Base-by-base conservation (phyloP, 768 basidiomycete genomes). In the Macrolepiota dolichaula region DNA sequence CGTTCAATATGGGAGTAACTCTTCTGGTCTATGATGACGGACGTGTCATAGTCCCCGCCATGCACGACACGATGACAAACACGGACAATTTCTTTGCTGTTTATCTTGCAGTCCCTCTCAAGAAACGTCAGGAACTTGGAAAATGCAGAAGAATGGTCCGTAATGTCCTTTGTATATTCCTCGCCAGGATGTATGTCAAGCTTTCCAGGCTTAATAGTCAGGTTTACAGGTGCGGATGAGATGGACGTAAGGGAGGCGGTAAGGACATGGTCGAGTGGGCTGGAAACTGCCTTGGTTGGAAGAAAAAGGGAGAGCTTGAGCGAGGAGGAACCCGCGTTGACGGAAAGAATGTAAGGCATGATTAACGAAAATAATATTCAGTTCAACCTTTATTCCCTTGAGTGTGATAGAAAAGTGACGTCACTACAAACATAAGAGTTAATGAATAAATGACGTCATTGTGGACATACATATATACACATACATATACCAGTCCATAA, bases 11-110 rank as follows among this genome's bases (percentile, higher is more conserved):
- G 86, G 60, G 89, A 80, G 68, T 85, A 87, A 36, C 90, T 84
- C 55, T 87, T 79, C 38, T 86, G 76, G 42, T 80, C 84, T 61
- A 97, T 85, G 38, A 84, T 59, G 19, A 93, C 84, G 0, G 92
- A 89, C 29, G 84, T 78, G n/a, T 76, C 75, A 65, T 88, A 91
- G 49, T 86, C 83, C 2, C 94, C 94, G 2, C 95, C 95, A 65
- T 96, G 95, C 1, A 97, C 95, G 46, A 95, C 88, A 38, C 87
- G 83, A 69, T 91, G 89, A 64, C 88, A 87, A n/a, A 89, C 76
- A 61, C 84, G 75, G 5, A 68, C 71, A 62, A 92, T 82, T 4
- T 76, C 65, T 19, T 68, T 66, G 3, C 67, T 65, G 58, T 84
- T 77, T 46, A 86, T 76, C 47, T 73, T 72, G 1, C 74, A 72